A percentile compares a stretch with the other conserved stretches of the same genome.
Evolutionary conservation across 257 asterid genomes (phyloP).

Genomic region (Przewalskia tangutica): DNA sequence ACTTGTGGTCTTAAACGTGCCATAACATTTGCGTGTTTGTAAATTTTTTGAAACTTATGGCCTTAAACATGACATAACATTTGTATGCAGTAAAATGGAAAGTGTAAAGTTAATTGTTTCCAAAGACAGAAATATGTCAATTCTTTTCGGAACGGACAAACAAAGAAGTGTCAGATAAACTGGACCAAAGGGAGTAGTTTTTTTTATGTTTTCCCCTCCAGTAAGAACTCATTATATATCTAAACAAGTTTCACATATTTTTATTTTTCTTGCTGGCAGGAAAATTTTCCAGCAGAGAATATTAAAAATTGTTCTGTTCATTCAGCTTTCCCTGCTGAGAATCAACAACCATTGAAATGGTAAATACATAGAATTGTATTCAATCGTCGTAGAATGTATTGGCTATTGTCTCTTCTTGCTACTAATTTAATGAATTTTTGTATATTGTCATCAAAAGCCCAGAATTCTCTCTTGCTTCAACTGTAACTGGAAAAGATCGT

Average conservation of each 20-base stretch:
- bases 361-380: conserved; percentile 13
- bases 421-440: not conserved
- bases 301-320: conserved; percentile 17
- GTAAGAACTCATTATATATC: not conserved
- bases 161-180: not conserved
- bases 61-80: not conserved
- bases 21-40: not conserved
- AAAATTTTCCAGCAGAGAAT: conserved; percentile 19
- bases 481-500: conserved; percentile 22
- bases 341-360: conserved; percentile 30
- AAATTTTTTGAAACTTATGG: not conserved
- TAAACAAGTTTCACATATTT: not conserved
- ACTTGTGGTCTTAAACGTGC: not conserved
- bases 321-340: conserved; percentile 25
- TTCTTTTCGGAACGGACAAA: not conserved
- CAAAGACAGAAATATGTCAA: not conserved
- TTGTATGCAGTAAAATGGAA: not conserved
- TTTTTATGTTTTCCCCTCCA: not conserved
- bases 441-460: conserved; percentile 18
- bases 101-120: not conserved
- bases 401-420: not conserved
- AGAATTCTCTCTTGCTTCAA: conserved; percentile 27
- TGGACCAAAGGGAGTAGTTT: not conserved
- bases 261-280: conserved; percentile 35
- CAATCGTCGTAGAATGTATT: not conserved